phyloP scores from a whole-genome alignment of 2,329 filamentous ascomycete genomes.

The Ophiostoma novo-ulmi region DNA sequence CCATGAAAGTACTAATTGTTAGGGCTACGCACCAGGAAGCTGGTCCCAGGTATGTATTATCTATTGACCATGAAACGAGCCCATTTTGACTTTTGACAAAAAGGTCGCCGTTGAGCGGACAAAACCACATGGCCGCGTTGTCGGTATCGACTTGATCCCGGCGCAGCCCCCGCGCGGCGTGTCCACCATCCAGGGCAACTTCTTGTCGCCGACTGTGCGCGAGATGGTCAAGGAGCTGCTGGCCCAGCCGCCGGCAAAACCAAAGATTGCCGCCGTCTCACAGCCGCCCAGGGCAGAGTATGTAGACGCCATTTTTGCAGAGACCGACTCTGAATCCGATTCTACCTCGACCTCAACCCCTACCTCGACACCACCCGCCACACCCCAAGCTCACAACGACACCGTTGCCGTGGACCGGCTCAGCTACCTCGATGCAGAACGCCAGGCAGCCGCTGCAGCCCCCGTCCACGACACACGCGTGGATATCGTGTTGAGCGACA shows the following conservation, averaged over 20 bases:
- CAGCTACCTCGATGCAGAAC: slow-evolving; percentile 64
- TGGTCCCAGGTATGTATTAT: slow-evolving; percentile 57
- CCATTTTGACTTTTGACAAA: not conserved
- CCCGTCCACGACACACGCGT: slow-evolving; percentile 41
- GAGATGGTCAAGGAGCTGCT: slow-evolving; percentile 73
- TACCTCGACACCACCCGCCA: not conserved
- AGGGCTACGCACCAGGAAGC: slow-evolving; percentile 72
- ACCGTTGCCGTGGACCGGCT: slow-evolving; percentile 39
- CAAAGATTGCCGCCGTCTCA: slow-evolving; percentile 2
- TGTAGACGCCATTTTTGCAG: not conserved
- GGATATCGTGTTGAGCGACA: slow-evolving; percentile 95
- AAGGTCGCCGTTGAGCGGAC: slow-evolving; percentile 79
- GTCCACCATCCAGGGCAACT: slow-evolving; percentile 93
- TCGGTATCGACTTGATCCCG: slow-evolving; percentile 92
- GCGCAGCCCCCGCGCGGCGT: slow-evolving; percentile 85
- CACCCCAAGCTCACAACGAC: slow-evolving; percentile 25
- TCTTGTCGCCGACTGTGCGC: slow-evolving; percentile 70
- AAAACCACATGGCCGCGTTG: slow-evolving; percentile 67
- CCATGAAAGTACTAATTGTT: slow-evolving; percentile 16
- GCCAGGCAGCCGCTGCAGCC: slow-evolving; percentile 38
- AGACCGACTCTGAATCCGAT: slow-evolving; percentile 21
- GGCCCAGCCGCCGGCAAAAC: slow-evolving; percentile 37
- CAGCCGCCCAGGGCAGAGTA: not conserved
- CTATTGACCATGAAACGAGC: not conserved
- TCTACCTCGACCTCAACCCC: no score